Percentiles rank a stretch among this genome's conserved stretches.
Evolutionary conservation across 257 asterid species (phyloP).

Genomic region (Apocynum venetum): DNA sequence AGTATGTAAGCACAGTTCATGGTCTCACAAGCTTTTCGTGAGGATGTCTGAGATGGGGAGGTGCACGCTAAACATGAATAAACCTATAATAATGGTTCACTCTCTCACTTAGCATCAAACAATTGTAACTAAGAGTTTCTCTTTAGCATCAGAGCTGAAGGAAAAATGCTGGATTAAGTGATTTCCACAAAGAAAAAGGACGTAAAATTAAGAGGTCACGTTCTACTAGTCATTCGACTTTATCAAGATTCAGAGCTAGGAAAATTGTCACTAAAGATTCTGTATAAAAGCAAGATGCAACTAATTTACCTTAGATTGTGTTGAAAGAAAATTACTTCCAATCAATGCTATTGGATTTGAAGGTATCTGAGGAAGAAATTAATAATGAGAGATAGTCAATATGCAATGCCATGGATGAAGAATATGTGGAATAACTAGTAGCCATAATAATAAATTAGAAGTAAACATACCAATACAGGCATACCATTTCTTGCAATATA

Average conservation of each 20-base stretch:
- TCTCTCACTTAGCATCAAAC: neutral
- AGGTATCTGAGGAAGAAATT: conserved; percentile 56
- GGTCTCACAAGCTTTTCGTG: neutral
- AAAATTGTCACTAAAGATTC: neutral
- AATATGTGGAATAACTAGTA: conserved; percentile 4
- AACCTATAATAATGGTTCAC: neutral
- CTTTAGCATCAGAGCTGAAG: neutral
- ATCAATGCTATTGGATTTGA: conserved; percentile 65
- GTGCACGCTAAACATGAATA: neutral
- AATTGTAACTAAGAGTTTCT: neutral
- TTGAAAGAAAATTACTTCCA: conserved; percentile 70
- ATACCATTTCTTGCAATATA: conserved; percentile 73
- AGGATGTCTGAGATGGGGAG: neutral
- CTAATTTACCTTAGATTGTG: conserved; percentile 63
- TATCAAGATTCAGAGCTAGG: neutral
- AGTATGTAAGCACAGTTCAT: neutral
- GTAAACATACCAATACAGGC: conserved; percentile 60
- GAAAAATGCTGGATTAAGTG: neutral
- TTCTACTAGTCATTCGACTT: neutral
- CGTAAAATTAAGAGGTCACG: neutral
- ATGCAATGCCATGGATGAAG: conserved; percentile 4
- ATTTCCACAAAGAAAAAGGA: neutral
- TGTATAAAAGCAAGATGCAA: conserved; percentile 4
- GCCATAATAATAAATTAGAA: neutral
- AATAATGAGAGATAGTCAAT: neutral